phyloP scores from a whole-genome alignment of 1,284 basidiomycete genomes.

The Cutaneotrichosporon dermatis region DNA sequence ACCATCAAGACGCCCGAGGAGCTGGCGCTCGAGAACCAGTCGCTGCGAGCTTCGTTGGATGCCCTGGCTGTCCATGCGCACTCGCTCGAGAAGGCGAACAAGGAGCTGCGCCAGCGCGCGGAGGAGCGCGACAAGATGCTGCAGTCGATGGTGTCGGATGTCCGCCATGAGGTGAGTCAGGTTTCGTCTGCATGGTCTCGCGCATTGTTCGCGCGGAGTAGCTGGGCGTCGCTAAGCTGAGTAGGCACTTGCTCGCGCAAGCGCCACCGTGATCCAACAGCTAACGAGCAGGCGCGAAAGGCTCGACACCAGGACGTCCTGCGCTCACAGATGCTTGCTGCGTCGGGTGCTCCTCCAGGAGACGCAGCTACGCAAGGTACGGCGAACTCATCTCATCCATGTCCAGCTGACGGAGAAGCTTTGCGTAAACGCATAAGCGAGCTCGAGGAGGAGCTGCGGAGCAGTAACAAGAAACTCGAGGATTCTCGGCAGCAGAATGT shows the following conservation, averaged over 20 bases:
- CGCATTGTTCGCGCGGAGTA: too few species aligned
- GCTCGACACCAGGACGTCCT: conserved; percentile 35
- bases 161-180: conserved; percentile 39
- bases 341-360: conserved; percentile 11
- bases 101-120: conserved; percentile 22
- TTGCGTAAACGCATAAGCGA: conserved; percentile 55
- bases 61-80: conserved; percentile 42
- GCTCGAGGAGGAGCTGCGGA: conserved; percentile 68
- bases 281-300: conserved; percentile 23
- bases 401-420: not conserved
- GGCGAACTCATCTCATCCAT: too few species aligned
- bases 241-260: too few species aligned
- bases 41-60: conserved; percentile 43
- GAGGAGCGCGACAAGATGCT: conserved; percentile 40
- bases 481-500: conserved; percentile 28
- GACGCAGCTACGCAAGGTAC: not conserved
- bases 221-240: too few species aligned
- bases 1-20: conserved; percentile 47
- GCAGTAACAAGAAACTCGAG: not conserved
- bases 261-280: too few species aligned
- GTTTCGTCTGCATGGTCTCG: too few species aligned
- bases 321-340: conserved; percentile 34
- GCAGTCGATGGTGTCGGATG: conserved; percentile 35
- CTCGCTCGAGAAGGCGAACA: conserved; percentile 33
- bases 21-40: conserved; percentile 45